A percentile compares a stretch with the other conserved stretches of the same genome.
phyloP scores from a whole-genome alignment of 495 filamentous ascomycete genomes.

The Hypoxylon lienhwacheense region DNA sequence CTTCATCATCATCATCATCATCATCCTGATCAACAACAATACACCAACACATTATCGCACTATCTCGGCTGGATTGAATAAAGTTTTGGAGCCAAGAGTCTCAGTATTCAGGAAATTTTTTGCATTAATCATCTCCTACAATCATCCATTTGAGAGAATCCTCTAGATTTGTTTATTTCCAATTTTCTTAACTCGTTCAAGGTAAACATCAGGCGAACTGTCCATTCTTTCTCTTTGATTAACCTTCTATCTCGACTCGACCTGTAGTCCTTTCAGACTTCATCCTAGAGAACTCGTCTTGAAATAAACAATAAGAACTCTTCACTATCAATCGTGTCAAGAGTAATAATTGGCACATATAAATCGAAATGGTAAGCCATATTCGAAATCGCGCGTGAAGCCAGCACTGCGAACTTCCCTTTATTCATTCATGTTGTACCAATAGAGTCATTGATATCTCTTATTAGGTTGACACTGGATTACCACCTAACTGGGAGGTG shows the following conservation, averaged over 20 bases:
- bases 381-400: not conserved
- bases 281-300: not conserved
- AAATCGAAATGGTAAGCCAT: constrained; percentile 23
- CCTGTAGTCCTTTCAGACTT: not conserved
- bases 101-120: no score
- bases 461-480: constrained; percentile 68
- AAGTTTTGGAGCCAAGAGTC: no score
- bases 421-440: not conserved
- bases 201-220: not conserved
- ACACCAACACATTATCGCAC: no score
- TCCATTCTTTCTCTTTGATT: constrained; percentile 8
- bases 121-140: not conserved
- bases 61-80: no score
- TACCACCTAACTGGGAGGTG: constrained; percentile 89
- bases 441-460: constrained; percentile 15
- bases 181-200: not conserved
- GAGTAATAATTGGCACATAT: constrained; percentile 3
- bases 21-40: no score
- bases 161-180: not conserved
- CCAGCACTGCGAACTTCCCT: not conserved
- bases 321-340: constrained; percentile 1
- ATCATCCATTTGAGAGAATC: not conserved
- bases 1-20: no score
- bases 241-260: not conserved
- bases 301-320: constrained; percentile 6